These are phyloP conservation scores for Fusarium sp. DNA, from an alignment of 2,329 filamentous ascomycete species.

Conservation along the genomic window DNA sequence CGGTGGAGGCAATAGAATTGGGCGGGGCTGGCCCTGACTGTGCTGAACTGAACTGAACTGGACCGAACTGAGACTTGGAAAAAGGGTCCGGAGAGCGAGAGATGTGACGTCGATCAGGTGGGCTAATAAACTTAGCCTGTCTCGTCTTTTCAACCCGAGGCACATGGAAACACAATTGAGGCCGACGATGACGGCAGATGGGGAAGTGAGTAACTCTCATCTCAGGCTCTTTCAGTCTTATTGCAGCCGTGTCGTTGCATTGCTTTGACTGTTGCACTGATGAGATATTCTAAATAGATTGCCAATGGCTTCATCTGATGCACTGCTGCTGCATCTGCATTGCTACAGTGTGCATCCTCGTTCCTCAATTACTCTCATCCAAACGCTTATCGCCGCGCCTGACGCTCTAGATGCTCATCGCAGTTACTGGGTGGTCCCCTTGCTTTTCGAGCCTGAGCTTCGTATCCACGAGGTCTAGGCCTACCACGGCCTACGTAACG, in stretches of 20 bases:
- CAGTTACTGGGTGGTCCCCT: background rate
- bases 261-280: background rate
- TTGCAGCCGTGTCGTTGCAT: slow-evolving; percentile 4
- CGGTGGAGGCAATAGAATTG: slow-evolving; percentile 35
- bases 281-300: slow-evolving; percentile 1
- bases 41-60: slow-evolving; percentile 9
- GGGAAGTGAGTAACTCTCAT: background rate
- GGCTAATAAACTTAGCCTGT: slow-evolving; percentile 25
- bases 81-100: slow-evolving; percentile 7
- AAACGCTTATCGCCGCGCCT: slow-evolving; percentile 29
- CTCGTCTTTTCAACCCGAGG: slow-evolving; percentile 24
- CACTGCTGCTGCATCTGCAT: background rate
- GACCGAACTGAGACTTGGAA: background rate
- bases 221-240: slow-evolving; percentile 24
- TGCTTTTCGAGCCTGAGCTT: background rate
- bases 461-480: slow-evolving; percentile 24
- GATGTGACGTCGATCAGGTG: slow-evolving; percentile 40
- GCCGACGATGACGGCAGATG: slow-evolving; percentile 36
- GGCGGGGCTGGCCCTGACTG: slow-evolving; percentile 6
- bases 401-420: slow-evolving; percentile 25
- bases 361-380: background rate
- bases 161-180: slow-evolving; percentile 30
- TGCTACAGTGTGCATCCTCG: background rate
- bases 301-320: slow-evolving; percentile 16
- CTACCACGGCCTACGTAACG: slow-evolving; percentile 29